Evolutionary conservation across 1,284 basidiomycete species (phyloP), one percentile per base, ranked within the genome.

Genomic region (Malassezia obtusa): DNA sequence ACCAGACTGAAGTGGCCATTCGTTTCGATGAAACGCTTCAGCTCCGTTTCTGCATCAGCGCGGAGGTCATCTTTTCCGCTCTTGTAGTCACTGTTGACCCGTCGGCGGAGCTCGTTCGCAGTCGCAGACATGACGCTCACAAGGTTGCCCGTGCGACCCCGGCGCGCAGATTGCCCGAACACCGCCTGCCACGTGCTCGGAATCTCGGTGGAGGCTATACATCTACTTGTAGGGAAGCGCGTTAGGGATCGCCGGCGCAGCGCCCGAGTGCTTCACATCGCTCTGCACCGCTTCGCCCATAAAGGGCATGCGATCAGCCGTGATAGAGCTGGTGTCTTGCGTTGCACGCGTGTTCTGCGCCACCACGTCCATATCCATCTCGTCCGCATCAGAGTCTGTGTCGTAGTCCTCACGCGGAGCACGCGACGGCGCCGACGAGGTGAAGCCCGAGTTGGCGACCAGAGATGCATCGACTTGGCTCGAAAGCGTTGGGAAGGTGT

Each of bases 1-100:
- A 73, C 71, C 12, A 73, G 62, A 22, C 63, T 66, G 45, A 73
- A 73, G 45, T 73, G 71, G n/a, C 71, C 71, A 25, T 62, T 59
- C 4, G 69, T 71, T 50, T 73, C 71, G 41, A 73, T 53, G 25
- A 73, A 73, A 30, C 62, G 61, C 60, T 63, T 57, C 41, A 73
- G 56, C 39, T 68, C 59, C 25, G 36, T 49, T 38, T 54, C 55
- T 1, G 48, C 47, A 17, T 47, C 50, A 12, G 44, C 22, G 7
- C 44, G 35, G 12, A 52, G 39, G 17, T 52, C 51, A 30, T 38
- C 32, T 4, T 22, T n/a, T 14, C 24, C 19, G 14, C 36, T 33
- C 17, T 39, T 45, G 36, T 35, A 32, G 14, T 45, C 50, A 4
- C 37, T 24, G 26, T 22, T 8, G 2, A n/a, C 9, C 10, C 50